phyloP scores from a whole-genome alignment of 2,329 filamentous ascomycete genomes.

The Myriosclerotinia scirpicola region DNA sequence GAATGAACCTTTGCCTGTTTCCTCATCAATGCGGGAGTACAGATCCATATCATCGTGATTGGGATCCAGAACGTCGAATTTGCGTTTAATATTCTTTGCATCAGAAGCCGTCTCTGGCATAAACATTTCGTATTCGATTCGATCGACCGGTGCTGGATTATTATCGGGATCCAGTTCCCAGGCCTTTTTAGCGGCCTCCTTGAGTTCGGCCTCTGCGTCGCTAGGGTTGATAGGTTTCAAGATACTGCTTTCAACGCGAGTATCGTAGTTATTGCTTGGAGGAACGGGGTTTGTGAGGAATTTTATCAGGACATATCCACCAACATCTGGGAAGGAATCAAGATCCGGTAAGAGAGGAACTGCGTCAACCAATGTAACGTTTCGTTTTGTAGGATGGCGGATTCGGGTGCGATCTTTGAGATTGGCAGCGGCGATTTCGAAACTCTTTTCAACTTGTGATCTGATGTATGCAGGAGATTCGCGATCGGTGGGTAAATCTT shows the following conservation, averaged over 20 bases:
- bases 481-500: constrained; percentile 47
- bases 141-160: constrained; percentile 56
- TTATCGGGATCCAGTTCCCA: constrained; percentile 57
- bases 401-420: constrained; percentile 55
- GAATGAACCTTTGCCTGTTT: constrained; percentile 51
- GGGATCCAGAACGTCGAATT: constrained; percentile 58
- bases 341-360: constrained; percentile 64
- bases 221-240: constrained; percentile 60
- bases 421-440: constrained; percentile 54
- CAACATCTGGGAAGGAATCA: constrained; percentile 67
- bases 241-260: constrained; percentile 60
- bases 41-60: constrained; percentile 54
- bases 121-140: constrained; percentile 68
- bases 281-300: constrained; percentile 65
- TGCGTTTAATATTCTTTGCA: constrained; percentile 57
- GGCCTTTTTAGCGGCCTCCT: constrained; percentile 50
- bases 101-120: constrained; percentile 52
- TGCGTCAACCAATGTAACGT: constrained; percentile 58
- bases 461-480: constrained; percentile 66
- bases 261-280: constrained; percentile 54
- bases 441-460: constrained; percentile 65
- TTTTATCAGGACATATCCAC: constrained; percentile 69
- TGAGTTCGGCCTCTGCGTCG: constrained; percentile 53
- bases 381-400: constrained; percentile 56
- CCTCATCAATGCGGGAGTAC: constrained; percentile 53